These are phyloP conservation scores for Pichia sp. DNA, from an alignment of 1,139 yeast genomes.

Conservation along the genomic window DNA sequence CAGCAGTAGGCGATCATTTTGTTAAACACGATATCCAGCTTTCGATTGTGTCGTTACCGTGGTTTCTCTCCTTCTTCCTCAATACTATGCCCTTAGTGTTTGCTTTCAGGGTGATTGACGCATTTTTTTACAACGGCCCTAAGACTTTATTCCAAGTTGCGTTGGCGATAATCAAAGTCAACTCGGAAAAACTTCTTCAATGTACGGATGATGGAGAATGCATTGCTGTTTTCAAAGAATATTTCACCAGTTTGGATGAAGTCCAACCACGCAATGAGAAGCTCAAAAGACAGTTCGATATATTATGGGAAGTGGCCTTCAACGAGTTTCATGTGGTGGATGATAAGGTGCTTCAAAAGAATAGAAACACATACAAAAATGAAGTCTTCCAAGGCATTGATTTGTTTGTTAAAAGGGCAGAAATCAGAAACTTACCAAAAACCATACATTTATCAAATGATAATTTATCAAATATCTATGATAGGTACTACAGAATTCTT, in stretches of 20 bases:
- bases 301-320: conserved; percentile 84
- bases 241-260: conserved; percentile 73
- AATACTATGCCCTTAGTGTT: conserved; percentile 93
- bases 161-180: conserved; percentile 76
- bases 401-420: conserved; percentile 86
- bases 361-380: conserved; percentile 68
- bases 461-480: conserved; percentile 71
- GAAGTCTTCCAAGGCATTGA: conserved; percentile 83
- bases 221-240: conserved; percentile 77
- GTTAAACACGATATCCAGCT: conserved; percentile 77
- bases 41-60: conserved; percentile 92
- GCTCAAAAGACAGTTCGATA: conserved; percentile 81
- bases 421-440: conserved; percentile 77
- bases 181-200: conserved; percentile 75
- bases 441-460: conserved; percentile 55
- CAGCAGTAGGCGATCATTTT: conserved; percentile 81
- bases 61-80: conserved; percentile 89
- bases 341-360: conserved; percentile 66
- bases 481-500: conserved; percentile 75
- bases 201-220: conserved; percentile 93
- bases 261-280: conserved; percentile 61
- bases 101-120: conserved; percentile 89
- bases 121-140: conserved; percentile 87
- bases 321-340: conserved; percentile 81
- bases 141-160: conserved; percentile 90